phyloP scores from a whole-genome alignment of 805 yeast genomes.

The Scheffersomyces spartinae region DNA sequence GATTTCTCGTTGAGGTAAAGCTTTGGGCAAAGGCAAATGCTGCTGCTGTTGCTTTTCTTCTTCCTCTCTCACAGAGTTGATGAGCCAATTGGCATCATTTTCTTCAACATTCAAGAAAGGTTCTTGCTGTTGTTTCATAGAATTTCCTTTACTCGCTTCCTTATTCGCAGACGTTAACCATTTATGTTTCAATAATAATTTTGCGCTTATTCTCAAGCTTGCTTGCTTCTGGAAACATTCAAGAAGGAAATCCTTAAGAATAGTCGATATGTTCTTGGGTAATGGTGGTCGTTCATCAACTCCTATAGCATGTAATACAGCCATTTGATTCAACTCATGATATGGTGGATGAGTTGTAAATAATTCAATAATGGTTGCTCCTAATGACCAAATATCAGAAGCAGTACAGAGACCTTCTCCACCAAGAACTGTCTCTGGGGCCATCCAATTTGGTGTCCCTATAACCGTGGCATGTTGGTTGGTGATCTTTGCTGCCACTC shows the following conservation, averaged over 20 bases:
- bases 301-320: conserved; percentile 76
- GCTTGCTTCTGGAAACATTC: conserved; percentile 70
- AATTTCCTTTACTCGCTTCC: no score
- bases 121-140: no score
- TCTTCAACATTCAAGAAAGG: no score
- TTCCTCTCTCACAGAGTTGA: conserved; percentile 1
- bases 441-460: conserved; percentile 99
- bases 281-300: conserved; percentile 61
- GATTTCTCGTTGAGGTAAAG: no score
- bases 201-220: conserved; percentile 42
- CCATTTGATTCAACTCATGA: conserved; percentile 61
- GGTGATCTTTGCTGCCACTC: conserved; percentile 67
- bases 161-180: conserved; percentile 41
- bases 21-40: no score
- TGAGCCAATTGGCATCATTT: conserved; percentile 1
- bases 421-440: conserved; percentile 83
- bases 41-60: no score
- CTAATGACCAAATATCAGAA: conserved; percentile 88
- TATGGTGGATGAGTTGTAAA: conserved; percentile 84
- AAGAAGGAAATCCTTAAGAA: conserved; percentile 43
- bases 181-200: conserved; percentile 40
- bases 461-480: conserved; percentile 33
- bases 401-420: conserved; percentile 76
- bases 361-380: conserved; percentile 88
- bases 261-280: conserved; percentile 37